Percentiles rank a stretch among this genome's conserved stretches.
Evolutionary conservation across 2,329 filamentous ascomycete genomes (phyloP).

Genomic region (Nemania bipapillata): DNA sequence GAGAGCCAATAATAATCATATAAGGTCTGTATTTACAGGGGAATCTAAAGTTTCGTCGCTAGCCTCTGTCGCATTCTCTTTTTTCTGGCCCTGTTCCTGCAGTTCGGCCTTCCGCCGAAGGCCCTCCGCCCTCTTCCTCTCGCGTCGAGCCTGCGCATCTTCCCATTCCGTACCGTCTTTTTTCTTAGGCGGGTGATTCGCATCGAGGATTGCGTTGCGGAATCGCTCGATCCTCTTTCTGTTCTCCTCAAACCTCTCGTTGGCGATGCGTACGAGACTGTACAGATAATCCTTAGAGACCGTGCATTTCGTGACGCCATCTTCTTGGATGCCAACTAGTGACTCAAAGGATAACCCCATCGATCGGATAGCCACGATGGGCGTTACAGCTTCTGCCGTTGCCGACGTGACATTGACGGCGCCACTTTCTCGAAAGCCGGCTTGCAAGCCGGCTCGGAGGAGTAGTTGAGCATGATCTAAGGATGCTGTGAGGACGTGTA

Average conservation of each 20-base stretch:
- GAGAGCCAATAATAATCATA: slow-evolving; percentile 30
- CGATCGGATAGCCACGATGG: slow-evolving; percentile 86
- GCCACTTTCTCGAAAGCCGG: slow-evolving; percentile 91
- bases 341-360: slow-evolving; percentile 85
- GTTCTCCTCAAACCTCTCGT: slow-evolving; percentile 79
- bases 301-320: slow-evolving; percentile 57
- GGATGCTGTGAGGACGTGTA: slow-evolving; percentile 85
- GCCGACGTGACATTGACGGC: slow-evolving; percentile 71
- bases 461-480: slow-evolving; percentile 78
- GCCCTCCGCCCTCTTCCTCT: slow-evolving; percentile 69
- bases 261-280: slow-evolving; percentile 74
- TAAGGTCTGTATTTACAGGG: slow-evolving; percentile 42
- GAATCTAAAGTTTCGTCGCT: slow-evolving; percentile 41
- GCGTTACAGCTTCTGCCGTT: slow-evolving; percentile 58
- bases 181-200: slow-evolving; percentile 48
- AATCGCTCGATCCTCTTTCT: slow-evolving; percentile 74
- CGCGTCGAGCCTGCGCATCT: slow-evolving; percentile 61
- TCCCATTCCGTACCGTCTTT: slow-evolving; percentile 63
- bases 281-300: slow-evolving; percentile 75
- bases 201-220: slow-evolving; percentile 59
- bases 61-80: slow-evolving; percentile 28
- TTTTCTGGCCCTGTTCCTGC: slow-evolving; percentile 40
- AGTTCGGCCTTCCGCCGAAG: slow-evolving; percentile 63
- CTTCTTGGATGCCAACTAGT: slow-evolving; percentile 71
- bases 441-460: slow-evolving; percentile 77